A percentile compares a stretch with the other conserved stretches of the same genome.
These are phyloP conservation scores for Aspergillus brasiliensis DNA, from an alignment of 2,329 filamentous ascomycete genomes.

Conservation along the genomic window DNA sequence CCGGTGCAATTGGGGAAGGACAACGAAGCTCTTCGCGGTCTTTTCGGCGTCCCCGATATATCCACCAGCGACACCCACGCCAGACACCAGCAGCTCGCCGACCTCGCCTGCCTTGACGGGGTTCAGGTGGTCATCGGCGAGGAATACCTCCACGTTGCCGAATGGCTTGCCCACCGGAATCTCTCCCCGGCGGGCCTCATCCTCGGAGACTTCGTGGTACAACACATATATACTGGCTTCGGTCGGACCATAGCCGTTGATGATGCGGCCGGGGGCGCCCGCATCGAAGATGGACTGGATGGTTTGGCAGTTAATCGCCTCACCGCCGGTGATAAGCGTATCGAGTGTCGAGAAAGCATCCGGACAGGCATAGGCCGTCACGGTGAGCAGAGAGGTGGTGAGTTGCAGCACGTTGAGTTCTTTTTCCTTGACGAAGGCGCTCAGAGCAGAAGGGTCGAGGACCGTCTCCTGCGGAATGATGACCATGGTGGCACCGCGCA, in stretches of 20 bases:
- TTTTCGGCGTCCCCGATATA: constrained; percentile 62
- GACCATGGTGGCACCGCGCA: constrained; percentile 14
- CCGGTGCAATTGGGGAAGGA: constrained; percentile 62
- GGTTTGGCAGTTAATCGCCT: constrained; percentile 12
- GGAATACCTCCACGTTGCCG: constrained; percentile 11
- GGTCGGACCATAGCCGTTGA: constrained; percentile 17
- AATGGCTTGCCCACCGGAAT: constrained; percentile 45
- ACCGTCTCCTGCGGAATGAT: constrained; percentile 6
- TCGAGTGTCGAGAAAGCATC: constrained; percentile 7
- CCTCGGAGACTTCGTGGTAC: constrained; percentile 16
- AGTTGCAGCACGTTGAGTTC: constrained; percentile 10
- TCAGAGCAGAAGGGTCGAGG: constrained; percentile 3
- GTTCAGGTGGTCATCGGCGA: constrained; percentile 16
- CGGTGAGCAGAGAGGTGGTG: constrained; percentile 11
- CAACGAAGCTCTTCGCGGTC: constrained; percentile 71
- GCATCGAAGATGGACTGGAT: constrained; percentile 9
- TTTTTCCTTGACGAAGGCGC: background rate
- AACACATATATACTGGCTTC: constrained; percentile 8
- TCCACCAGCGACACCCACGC: constrained; percentile 70
- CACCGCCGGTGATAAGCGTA: constrained; percentile 12
- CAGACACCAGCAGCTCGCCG: constrained; percentile 28
- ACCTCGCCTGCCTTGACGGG: constrained; percentile 15
- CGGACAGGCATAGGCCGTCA: constrained; percentile 7
- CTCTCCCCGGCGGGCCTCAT: constrained; percentile 13
- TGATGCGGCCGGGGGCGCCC: constrained; percentile 6